A percentile compares a stretch with the other conserved stretches of the same genome.
phyloP scores from a whole-genome alignment of 768 basidiomycete species.

The Rubroboletus pulcherrimus region DNA sequence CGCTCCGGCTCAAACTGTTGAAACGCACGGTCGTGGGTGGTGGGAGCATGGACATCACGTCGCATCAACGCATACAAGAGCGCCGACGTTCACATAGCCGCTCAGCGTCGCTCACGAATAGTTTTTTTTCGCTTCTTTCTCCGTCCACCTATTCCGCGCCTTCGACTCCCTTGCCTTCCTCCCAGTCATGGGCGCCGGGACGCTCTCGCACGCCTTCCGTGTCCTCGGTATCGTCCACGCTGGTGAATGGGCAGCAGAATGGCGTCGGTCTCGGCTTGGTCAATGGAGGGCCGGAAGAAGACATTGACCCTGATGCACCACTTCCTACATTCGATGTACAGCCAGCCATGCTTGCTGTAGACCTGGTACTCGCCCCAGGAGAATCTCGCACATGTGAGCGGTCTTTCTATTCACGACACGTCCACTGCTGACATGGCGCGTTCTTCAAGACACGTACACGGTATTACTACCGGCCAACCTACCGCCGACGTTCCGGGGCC shows the following conservation, averaged over 20 bases:
- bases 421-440: not conserved
- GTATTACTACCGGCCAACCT: constrained; percentile 71
- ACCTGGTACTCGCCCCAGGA: constrained; percentile 76
- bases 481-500: constrained; percentile 89
- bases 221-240: constrained; percentile 17
- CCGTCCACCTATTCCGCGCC: constrained; percentile 33
- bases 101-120: constrained; percentile 49
- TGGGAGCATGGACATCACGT: constrained; percentile 77
- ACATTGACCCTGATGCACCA: constrained; percentile 57
- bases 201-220: constrained; percentile 24
- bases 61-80: constrained; percentile 26
- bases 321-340: constrained; percentile 85
- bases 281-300: constrained; percentile 34
- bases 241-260: constrained; percentile 6
- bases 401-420: not conserved
- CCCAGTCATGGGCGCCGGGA: constrained; percentile 23
- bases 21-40: constrained; percentile 49
- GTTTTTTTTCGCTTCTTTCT: constrained; percentile 47
- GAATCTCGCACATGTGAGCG: constrained; percentile 73
- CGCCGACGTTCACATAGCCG: constrained; percentile 42
- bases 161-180: constrained; percentile 19
- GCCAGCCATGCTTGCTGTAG: constrained; percentile 86
- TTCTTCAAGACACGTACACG: constrained; percentile 68
- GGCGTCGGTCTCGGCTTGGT: constrained; percentile 33
- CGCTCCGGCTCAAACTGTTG: constrained; percentile 48